Percentiles rank a stretch among this genome's conserved stretches.
Conservation (phyloP, 83 land plant species). For the Isoetes engelmannii region DNA sequence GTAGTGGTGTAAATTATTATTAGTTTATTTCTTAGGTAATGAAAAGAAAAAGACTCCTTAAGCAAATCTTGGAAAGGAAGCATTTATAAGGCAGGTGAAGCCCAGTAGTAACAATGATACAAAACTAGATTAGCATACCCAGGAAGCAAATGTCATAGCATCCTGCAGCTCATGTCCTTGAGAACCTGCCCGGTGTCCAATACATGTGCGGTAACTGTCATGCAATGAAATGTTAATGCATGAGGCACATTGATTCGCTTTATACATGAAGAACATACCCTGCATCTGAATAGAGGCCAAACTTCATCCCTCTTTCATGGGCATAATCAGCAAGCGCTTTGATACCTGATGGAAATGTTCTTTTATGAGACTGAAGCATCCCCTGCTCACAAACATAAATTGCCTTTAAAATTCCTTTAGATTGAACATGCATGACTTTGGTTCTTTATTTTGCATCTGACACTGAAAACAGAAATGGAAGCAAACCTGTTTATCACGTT, state of each 20-base stretch:
- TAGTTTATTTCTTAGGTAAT: not conserved
- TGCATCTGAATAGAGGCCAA: constrained; percentile 24
- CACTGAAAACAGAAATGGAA: not conserved
- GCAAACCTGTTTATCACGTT: constrained; percentile 7
- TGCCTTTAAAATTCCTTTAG: not conserved
- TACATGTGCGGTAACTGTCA: constrained; percentile 6
- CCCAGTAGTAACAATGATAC: not conserved
- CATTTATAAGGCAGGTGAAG: not conserved
- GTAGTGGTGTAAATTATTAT: too few species aligned
- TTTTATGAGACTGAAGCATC: not conserved
- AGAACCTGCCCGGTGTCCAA: constrained; percentile 16
- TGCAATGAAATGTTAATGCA: not conserved
- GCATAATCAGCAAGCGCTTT: constrained; percentile 22
- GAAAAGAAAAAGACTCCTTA: not conserved
- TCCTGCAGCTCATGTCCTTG: constrained; percentile 9
- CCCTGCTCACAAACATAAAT: constrained; percentile 4
- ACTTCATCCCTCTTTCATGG: constrained; percentile 10
- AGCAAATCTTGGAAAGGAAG: not conserved
- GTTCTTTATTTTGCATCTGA: not conserved
- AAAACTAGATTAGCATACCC: constrained; percentile 9
- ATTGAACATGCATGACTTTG: not conserved
- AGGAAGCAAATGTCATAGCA: constrained; percentile 18
- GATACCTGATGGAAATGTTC: constrained; percentile 21
- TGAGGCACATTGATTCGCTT: not conserved
- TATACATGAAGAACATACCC: constrained; percentile 4